A percentile compares a stretch with the other conserved stretches of the same genome.
These are phyloP conservation scores for Platanus orientalis DNA, from an alignment of 164 flowering plant genomes.

Conservation along the genomic window DNA sequence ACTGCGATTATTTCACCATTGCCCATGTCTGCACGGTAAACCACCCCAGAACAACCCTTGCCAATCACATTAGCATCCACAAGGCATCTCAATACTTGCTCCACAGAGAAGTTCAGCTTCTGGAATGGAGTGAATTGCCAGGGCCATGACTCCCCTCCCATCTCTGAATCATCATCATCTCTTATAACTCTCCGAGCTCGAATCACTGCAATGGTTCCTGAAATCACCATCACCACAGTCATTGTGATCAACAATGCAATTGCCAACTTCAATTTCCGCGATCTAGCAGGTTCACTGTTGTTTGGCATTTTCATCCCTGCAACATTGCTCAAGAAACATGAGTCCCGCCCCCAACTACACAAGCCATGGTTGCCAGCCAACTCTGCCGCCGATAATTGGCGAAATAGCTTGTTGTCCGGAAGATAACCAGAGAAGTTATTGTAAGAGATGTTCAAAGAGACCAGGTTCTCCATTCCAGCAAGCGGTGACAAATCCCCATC, in stretches of 20 bases:
- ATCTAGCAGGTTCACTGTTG: slow-evolving; percentile 11
- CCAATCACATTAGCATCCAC: slow-evolving; percentile 72
- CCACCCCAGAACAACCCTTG: slow-evolving; percentile 77
- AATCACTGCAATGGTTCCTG: slow-evolving; percentile 51
- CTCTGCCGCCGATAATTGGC: slow-evolving; percentile 50
- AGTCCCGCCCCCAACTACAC: slow-evolving; percentile 36
- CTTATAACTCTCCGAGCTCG: slow-evolving; percentile 35
- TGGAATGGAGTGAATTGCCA: slow-evolving; percentile 90
- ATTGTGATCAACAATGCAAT: slow-evolving; percentile 48
- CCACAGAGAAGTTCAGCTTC: slow-evolving; percentile 61
- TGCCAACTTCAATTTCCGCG: slow-evolving; percentile 45
- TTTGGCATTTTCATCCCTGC: not conserved
- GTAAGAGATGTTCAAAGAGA: slow-evolving; percentile 67
- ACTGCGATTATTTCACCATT: slow-evolving; percentile 75
- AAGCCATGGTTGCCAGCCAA: slow-evolving; percentile 60
- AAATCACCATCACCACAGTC: slow-evolving; percentile 44
- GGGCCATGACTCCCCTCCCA: slow-evolving; percentile 48
- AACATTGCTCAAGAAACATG: slow-evolving; percentile 37
- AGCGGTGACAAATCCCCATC: slow-evolving; percentile 48
- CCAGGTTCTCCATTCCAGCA: slow-evolving; percentile 54
- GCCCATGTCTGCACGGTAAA: slow-evolving; percentile 64
- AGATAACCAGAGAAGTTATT: slow-evolving; percentile 71
- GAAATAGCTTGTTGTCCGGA: slow-evolving; percentile 66
- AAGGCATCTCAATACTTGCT: slow-evolving; percentile 51
- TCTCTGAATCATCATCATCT: slow-evolving; percentile 58